Evolutionary conservation across 345 rosid genomes (phyloP).

Genomic region (Eutrema japonicum): DNA sequence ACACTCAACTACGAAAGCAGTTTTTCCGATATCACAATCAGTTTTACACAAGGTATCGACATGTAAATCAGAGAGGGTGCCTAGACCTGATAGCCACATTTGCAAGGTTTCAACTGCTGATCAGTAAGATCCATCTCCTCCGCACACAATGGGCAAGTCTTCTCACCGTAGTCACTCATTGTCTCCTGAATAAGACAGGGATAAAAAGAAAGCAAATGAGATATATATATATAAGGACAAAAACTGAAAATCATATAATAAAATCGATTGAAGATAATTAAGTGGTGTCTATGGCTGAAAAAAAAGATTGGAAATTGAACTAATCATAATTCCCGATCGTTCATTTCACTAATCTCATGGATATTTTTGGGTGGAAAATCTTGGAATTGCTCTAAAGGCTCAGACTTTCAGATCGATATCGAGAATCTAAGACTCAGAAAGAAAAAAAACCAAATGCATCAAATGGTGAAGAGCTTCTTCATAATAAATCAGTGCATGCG

Average conservation of each 20-base stretch:
- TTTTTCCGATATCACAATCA: background rate
- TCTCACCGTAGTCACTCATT: conserved; percentile 89
- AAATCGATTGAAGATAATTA: too few relatives aligned
- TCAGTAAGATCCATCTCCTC: conserved; percentile 97
- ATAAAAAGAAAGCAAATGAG: conserved; percentile 6
- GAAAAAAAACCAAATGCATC: background rate
- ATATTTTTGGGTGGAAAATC: background rate
- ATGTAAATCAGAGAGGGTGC: conserved; percentile 8
- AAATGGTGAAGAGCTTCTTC: background rate
- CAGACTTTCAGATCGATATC: conserved; percentile 13
- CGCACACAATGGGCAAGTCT: conserved; percentile 85
- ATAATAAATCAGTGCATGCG: conserved; percentile 30
- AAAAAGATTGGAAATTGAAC: background rate
- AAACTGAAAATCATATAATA: background rate
- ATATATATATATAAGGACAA: background rate
- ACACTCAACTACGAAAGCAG: background rate
- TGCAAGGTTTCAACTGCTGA: conserved; percentile 93
- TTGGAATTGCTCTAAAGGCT: conserved; percentile 44
- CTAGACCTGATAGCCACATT: conserved; percentile 91
- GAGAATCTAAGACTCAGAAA: background rate
- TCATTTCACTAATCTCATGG: conserved; percentile 12
- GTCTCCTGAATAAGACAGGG: conserved; percentile 44
- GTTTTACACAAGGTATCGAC: background rate
- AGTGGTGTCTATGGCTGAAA: too few relatives aligned
- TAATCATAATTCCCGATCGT: conserved; percentile 5